Percentiles rank a stretch among this genome's conserved stretches.
These are phyloP conservation scores for Colletotrichum magnum DNA, from an alignment of 2,329 filamentous ascomycete genomes.

Conservation along the genomic window DNA sequence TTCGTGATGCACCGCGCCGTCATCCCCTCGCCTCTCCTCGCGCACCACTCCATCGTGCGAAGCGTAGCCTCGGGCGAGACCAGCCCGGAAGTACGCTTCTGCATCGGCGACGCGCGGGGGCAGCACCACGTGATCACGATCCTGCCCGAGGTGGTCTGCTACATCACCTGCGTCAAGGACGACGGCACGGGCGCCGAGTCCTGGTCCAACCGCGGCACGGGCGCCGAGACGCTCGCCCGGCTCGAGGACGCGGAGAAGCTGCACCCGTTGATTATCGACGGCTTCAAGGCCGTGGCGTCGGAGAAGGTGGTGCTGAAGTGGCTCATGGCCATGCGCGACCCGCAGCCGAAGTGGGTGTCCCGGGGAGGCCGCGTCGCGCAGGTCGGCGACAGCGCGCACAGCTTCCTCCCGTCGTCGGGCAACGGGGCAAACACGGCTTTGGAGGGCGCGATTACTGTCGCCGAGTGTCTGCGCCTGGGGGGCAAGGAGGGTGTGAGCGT, in stretches of 20 bases:
- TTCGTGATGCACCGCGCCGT: conserved; percentile 6
- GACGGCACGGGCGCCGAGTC: background rate
- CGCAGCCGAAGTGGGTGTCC: conserved; percentile 38
- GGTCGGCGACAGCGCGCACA: conserved; percentile 43
- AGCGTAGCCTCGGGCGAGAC: background rate
- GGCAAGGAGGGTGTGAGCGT: background rate
- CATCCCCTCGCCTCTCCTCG: background rate
- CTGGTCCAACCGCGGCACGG: background rate
- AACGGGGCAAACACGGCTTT: conserved; percentile 42
- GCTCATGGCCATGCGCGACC: conserved; percentile 38
- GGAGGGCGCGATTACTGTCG: conserved; percentile 42
- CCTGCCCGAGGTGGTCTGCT: conserved; percentile 1
- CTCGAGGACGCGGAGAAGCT: background rate
- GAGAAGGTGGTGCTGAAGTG: conserved; percentile 19
- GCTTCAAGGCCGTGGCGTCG: background rate
- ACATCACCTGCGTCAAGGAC: background rate
- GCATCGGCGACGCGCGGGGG: background rate
- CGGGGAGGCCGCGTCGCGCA: conserved; percentile 40
- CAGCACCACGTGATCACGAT: background rate
- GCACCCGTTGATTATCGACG: background rate
- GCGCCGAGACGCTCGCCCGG: background rate
- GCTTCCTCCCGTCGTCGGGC: conserved; percentile 41
- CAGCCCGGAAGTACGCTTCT: background rate
- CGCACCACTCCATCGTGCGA: background rate
- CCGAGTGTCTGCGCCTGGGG: conserved; percentile 6